phyloP scores from a whole-genome alignment of 2,329 filamentous ascomycete species.

The Ramichloridium luteum region DNA sequence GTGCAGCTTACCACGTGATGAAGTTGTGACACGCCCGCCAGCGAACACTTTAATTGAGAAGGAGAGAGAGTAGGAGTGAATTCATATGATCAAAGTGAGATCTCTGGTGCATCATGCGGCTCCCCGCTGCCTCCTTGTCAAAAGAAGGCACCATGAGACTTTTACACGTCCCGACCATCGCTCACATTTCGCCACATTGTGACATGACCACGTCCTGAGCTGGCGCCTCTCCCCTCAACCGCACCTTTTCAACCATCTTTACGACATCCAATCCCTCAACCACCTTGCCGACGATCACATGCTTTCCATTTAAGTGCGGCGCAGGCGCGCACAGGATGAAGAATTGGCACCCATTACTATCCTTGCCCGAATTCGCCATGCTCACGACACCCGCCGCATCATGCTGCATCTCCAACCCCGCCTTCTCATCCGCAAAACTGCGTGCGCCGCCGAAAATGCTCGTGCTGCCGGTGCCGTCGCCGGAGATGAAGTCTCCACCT shows the following conservation, averaged over 20 bases:
- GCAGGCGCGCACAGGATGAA: constrained; percentile 88
- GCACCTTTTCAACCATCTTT: constrained; percentile 80
- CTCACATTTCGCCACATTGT: constrained; percentile 90
- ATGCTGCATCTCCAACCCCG: constrained; percentile 55
- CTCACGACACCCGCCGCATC: constrained; percentile 68
- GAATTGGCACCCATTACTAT: constrained; percentile 93
- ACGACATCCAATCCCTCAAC: constrained; percentile 84
- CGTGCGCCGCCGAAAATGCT: constrained; percentile 78
- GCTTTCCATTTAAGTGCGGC: constrained; percentile 81
- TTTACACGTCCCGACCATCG: no score
- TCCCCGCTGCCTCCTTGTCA: no score
- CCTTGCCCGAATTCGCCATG: constrained; percentile 89
- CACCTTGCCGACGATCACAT: constrained; percentile 90
- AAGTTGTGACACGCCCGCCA: no score
- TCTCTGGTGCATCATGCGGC: no score
- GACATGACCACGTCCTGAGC: constrained; percentile 70
- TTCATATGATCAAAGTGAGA: no score
- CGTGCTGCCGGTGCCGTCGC: constrained; percentile 78
- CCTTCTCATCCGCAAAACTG: constrained; percentile 85
- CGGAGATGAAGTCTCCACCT: constrained; percentile 88
- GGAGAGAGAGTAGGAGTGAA: no score
- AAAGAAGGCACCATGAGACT: no score
- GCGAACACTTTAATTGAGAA: no score
- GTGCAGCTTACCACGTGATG: no score
- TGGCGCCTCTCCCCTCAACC: constrained; percentile 72